Conservation (phyloP, 495 filamentous ascomycete species). For the Penicillium cinerascens region DNA sequence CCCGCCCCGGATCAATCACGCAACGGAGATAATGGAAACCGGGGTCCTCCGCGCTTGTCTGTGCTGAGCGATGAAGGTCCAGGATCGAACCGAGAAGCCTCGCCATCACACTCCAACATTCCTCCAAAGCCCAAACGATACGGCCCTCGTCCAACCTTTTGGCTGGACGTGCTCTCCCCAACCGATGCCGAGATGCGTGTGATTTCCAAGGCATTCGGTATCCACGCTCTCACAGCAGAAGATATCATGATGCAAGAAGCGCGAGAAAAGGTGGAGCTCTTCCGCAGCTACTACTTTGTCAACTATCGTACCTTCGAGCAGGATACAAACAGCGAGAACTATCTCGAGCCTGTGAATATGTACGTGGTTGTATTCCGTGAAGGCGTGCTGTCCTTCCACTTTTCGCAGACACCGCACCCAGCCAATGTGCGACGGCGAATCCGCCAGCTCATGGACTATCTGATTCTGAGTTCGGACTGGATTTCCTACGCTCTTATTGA, state of each 20-base stretch:
- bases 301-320: constrained; percentile 98
- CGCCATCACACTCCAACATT: constrained; percentile 21
- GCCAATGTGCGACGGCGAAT: constrained; percentile 93
- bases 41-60: constrained; percentile 28
- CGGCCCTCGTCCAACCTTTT: constrained; percentile 89
- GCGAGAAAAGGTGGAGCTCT: constrained; percentile 96
- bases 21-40: constrained; percentile 6
- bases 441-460: constrained; percentile 89
- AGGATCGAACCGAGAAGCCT: constrained; percentile 24
- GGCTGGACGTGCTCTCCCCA: constrained; percentile 88
- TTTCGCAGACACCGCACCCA: constrained; percentile 86
- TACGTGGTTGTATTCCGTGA: constrained; percentile 96
- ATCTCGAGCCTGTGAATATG: constrained; percentile 94
- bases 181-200: constrained; percentile 92
- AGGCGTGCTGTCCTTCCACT: constrained; percentile 93
- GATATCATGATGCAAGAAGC: constrained; percentile 97
- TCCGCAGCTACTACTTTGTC: constrained; percentile 95
- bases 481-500: constrained; percentile 98
- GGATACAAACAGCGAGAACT: constrained; percentile 79
- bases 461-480: constrained; percentile 92
- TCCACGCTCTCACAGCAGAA: constrained; percentile 90
- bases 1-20: background rate
- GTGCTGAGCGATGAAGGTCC: constrained; percentile 34
- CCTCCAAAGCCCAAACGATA: constrained; percentile 59
- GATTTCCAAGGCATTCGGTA: constrained; percentile 86